Evolutionary conservation across 2,329 filamentous ascomycete genomes (phyloP).

Genomic region (Hymenoscyphus albidus): DNA sequence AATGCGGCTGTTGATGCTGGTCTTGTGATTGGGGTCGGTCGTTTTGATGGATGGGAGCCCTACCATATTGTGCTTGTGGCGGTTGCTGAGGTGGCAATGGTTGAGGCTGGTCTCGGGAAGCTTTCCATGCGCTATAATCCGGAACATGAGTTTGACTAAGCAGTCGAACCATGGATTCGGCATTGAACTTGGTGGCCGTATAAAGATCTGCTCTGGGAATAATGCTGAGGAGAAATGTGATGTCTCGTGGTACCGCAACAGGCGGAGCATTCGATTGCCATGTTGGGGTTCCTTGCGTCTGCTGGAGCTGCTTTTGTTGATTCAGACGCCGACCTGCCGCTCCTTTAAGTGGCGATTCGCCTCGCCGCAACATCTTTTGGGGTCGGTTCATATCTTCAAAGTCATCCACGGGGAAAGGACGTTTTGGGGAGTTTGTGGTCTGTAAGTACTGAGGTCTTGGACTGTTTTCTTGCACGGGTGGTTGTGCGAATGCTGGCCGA

Average conservation of each 20-base stretch:
- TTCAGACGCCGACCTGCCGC: conserved; percentile 81
- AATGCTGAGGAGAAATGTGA: conserved; percentile 57
- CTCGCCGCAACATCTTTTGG: conserved; percentile 74
- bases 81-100: conserved; percentile 17
- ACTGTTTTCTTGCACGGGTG: conserved; percentile 32
- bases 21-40: conserved; percentile 15
- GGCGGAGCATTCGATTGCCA: conserved; percentile 41
- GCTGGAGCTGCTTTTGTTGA: conserved; percentile 58
- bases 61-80: conserved; percentile 33
- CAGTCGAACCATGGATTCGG: conserved; percentile 68
- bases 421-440: conserved; percentile 38
- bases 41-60: conserved; percentile 17
- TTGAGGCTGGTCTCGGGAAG: conserved; percentile 33
- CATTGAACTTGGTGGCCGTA: conserved; percentile 64
- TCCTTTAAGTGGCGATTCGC: conserved; percentile 90
- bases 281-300: conserved; percentile 41
- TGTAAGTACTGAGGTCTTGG: conserved; percentile 33
- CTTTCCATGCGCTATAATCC: conserved; percentile 53
- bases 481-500: conserved; percentile 31
- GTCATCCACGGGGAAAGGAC: conserved; percentile 55
- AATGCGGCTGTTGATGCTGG: conserved; percentile 5
- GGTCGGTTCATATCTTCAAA: conserved; percentile 67
- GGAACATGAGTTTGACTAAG: conserved; percentile 67
- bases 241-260: conserved; percentile 67
- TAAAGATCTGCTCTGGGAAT: conserved; percentile 65